Base-by-base conservation (phyloP, 2,329 filamentous ascomycete genomes). In the Fusarium pseudoanthophilum region DNA sequence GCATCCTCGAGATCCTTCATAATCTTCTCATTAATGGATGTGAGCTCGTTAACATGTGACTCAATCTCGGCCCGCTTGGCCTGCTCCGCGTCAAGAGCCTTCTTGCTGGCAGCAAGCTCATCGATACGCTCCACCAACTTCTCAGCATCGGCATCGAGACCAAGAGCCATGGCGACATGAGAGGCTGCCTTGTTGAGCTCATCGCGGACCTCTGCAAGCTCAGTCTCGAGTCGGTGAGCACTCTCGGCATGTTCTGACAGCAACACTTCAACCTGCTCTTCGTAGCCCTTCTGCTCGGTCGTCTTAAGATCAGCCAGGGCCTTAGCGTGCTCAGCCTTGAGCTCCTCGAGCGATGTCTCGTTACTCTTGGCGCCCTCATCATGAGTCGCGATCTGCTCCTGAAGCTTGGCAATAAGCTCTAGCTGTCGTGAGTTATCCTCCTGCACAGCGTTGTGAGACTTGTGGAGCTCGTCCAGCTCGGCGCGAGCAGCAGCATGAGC, bases 391-490 rank as follows among this genome's bases (percentile, higher is more conserved):
- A 92, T 88, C 79, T 92, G 88, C 62, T 86, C 83, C 77, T 92
- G 86, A 7, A 92, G 84, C 67, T 85, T 84, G 21, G 82, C 72
- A 24, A 90, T 81, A 21, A 91, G 83, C 36, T 85, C 79, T 71
- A 84, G 82, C 74, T 88, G 85, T 24, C 79, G 78, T 16, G 84
- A 81, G 1, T 84, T 81, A 59, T 90, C 87, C 5, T 82, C 79
- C 28, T 79, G 75, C 2, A 84, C 84, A 26, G 87, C 81, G 28
- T 90, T 89, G 60, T 90, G 90, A 2, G 89, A 87, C 59, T 89
- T 87, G 14, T 87, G 86, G 49, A 92, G 88, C 60, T 92, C 88
- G 43, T 93, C 89, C 16, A 97, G 87, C 76, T 95, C 89, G 52
- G 87, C 83, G 77, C 90, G 89, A 57, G 92, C 89, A 32, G 87